phyloP scores from a whole-genome alignment of 768 basidiomycete species.

The Rhodotorula toruloides region DNA sequence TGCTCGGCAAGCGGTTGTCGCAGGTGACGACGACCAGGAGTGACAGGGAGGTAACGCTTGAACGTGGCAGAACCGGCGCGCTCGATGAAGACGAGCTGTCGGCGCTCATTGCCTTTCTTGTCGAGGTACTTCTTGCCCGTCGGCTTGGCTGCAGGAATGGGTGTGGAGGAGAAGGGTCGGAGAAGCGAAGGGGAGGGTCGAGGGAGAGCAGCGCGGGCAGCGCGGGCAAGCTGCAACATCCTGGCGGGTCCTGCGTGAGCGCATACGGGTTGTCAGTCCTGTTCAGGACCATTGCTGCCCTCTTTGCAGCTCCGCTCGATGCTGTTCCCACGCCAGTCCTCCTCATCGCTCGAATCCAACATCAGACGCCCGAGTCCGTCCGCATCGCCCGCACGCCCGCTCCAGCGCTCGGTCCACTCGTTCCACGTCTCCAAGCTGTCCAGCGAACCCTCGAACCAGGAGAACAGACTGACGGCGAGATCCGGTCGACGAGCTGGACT shows the following conservation, averaged over 20 bases:
- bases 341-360: too few relatives aligned
- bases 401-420: too few relatives aligned
- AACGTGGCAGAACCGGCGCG: slow-evolving; percentile 50
- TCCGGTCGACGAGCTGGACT: too few relatives aligned
- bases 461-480: too few relatives aligned
- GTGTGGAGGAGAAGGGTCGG: slow-evolving; percentile 7
- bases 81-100: slow-evolving; percentile 27
- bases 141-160: not conserved
- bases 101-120: slow-evolving; percentile 8
- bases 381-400: too few relatives aligned
- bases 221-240: not conserved
- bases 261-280: too few relatives aligned
- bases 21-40: slow-evolving; percentile 80
- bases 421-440: too few relatives aligned
- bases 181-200: slow-evolving; percentile 6
- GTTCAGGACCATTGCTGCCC: too few relatives aligned
- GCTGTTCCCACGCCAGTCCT: too few relatives aligned
- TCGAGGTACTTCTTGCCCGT: slow-evolving; percentile 4
- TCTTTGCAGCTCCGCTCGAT: too few relatives aligned
- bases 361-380: too few relatives aligned
- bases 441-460: too few relatives aligned
- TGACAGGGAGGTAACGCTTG: slow-evolving; percentile 85
- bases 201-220: not conserved
- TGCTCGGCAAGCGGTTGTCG: slow-evolving; percentile 75
- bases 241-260: not conserved